phyloP scores from a whole-genome alignment of 78 protist species.

The Isochrysis galbana region DNA sequence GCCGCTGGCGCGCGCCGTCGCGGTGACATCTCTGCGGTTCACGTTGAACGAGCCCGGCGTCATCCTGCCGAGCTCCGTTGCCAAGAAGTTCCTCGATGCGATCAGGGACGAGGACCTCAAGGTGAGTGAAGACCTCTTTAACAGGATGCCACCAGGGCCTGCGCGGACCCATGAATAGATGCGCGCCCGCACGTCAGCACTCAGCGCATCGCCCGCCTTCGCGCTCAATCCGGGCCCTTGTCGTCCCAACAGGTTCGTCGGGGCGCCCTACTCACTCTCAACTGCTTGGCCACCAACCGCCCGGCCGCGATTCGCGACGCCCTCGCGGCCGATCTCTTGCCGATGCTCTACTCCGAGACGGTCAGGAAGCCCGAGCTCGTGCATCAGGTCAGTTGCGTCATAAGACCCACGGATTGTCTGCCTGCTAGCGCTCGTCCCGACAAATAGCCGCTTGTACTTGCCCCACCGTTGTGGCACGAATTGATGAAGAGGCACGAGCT shows the following conservation, averaged over 20 bases:
- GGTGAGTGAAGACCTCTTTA: too few relatives aligned
- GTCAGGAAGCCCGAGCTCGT: conserved; percentile 69
- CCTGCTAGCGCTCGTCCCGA: too few relatives aligned
- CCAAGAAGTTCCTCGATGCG: conserved; percentile 54
- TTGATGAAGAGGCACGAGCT: neutral
- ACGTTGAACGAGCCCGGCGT: conserved; percentile 63
- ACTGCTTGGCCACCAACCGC: conserved; percentile 77
- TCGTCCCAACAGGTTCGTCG: conserved; percentile 85
- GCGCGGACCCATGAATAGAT: too few relatives aligned
- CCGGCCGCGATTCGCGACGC: conserved; percentile 59
- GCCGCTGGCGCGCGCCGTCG: conserved; percentile 52
- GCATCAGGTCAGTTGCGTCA: too few relatives aligned
- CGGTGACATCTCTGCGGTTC: conserved; percentile 73
- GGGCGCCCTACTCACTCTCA: conserved; percentile 77
- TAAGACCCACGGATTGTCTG: too few relatives aligned
- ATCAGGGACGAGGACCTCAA: conserved; percentile 63
- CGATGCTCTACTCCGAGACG: conserved; percentile 72
- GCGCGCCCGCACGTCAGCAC: too few relatives aligned
- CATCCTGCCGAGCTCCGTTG: conserved; percentile 47
- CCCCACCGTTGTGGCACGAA: too few relatives aligned
- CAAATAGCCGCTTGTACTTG: too few relatives aligned
- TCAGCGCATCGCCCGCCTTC: too few relatives aligned
- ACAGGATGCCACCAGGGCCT: too few relatives aligned
- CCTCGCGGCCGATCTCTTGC: conserved; percentile 50
- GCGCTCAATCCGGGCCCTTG: too few relatives aligned